phyloP scores from a whole-genome alignment of 169 alveolate species.

The Besnoitia besnoiti region DNA sequence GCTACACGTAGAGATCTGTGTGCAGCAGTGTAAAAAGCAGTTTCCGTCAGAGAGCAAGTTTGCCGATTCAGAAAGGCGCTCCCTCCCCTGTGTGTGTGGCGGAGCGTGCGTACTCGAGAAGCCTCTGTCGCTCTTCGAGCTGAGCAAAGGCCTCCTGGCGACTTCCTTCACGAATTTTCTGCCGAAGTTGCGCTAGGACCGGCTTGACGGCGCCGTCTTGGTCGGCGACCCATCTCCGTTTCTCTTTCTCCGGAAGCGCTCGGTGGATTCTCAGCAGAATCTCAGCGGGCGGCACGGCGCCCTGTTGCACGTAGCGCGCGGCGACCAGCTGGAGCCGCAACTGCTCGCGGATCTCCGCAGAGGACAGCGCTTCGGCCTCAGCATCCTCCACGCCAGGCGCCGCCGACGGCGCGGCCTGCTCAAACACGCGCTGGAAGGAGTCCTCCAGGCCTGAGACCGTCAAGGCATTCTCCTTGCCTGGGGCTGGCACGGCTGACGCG shows the following conservation, averaged over 20 bases:
- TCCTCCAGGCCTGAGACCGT: background rate
- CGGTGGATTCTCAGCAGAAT: background rate
- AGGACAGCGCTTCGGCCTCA: background rate
- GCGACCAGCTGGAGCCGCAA: conserved; percentile 17
- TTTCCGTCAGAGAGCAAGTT: too few species aligned
- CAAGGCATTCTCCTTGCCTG: background rate
- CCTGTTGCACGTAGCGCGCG: conserved; percentile 40
- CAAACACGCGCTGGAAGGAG: background rate
- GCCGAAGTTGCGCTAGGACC: background rate
- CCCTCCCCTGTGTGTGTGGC: too few species aligned
- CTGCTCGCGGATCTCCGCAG: conserved; percentile 12
- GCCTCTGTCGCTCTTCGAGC: conserved; percentile 19
- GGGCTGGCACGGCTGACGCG: background rate
- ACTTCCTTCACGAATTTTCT: background rate
- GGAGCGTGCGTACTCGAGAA: conserved; percentile 36
- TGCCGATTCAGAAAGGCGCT: too few species aligned
- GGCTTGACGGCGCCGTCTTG: background rate
- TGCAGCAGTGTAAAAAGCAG: too few species aligned
- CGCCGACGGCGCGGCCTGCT: background rate
- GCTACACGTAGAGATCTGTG: too few species aligned
- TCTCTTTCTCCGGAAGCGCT: background rate
- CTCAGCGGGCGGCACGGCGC: conserved; percentile 14
- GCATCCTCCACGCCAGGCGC: background rate
- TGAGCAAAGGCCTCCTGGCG: conserved; percentile 29
- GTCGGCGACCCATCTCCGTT: background rate